Conservation (phyloP, 257 asterid genomes). For the Leptodermis oblonga region DNA sequence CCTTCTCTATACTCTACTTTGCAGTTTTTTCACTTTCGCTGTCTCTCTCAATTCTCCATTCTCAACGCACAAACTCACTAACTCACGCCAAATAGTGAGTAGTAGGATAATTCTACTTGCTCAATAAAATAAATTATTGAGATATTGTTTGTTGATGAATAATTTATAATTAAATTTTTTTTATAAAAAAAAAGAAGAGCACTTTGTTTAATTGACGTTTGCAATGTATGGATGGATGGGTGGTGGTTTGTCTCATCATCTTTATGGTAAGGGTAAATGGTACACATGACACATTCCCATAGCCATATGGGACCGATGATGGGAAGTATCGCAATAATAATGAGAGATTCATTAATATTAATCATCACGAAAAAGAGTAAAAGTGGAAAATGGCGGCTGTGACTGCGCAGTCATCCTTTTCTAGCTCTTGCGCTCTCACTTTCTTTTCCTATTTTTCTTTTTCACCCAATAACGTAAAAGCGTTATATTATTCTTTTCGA, state of each 20-base stretch:
- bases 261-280: conserved; percentile 12
- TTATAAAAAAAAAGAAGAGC: not conserved
- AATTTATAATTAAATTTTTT: too few species aligned
- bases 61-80: too few species aligned
- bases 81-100: not conserved
- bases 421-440: conserved; percentile 12
- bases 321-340: conserved; percentile 12
- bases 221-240: too few species aligned
- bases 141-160: too few species aligned
- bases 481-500: too few species aligned
- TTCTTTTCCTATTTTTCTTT: not conserved
- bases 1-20: too few species aligned
- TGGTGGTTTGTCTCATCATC: not conserved
- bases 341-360: conserved; percentile 21
- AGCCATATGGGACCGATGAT: conserved; percentile 9
- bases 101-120: not conserved
- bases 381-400: conserved; percentile 64
- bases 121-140: not conserved
- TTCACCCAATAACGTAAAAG: not conserved
- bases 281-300: not conserved
- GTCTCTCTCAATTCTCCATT: conserved; percentile 3
- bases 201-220: not conserved
- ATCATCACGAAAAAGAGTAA: conserved; percentile 21
- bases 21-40: not conserved
- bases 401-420: conserved; percentile 51